phyloP scores from a whole-genome alignment of 106 monocot genomes.

The Dioscorea dumetorum region DNA sequence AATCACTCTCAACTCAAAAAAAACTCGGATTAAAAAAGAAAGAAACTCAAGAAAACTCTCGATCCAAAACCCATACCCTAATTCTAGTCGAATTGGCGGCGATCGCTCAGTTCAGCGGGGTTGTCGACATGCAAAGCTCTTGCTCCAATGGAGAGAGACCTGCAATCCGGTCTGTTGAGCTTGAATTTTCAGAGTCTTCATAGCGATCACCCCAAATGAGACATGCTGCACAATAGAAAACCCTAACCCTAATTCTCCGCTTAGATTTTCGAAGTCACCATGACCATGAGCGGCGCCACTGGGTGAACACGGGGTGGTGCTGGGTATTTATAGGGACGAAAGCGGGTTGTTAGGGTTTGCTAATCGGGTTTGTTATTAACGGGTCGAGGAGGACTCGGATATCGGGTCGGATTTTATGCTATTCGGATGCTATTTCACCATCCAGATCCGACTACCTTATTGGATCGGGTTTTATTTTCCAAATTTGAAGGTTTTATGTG shows the following conservation, averaged over 20 bases:
- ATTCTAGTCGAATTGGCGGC: background rate
- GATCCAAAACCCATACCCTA: background rate
- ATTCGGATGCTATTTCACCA: too few species aligned
- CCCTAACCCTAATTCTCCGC: background rate
- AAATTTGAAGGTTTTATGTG: too few species aligned
- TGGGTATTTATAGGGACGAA: background rate
- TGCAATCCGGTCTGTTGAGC: conserved; percentile 77
- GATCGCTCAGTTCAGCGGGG: conserved; percentile 76
- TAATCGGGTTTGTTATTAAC: too few species aligned
- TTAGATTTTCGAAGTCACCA: background rate
- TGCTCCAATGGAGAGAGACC: conserved; percentile 25
- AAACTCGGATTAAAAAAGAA: background rate
- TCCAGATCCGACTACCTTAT: too few species aligned
- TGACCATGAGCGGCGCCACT: background rate
- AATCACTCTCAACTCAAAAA: background rate
- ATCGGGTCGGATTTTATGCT: too few species aligned
- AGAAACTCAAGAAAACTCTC: background rate
- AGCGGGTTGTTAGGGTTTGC: background rate
- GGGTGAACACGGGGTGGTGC: background rate
- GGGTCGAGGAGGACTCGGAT: too few species aligned
- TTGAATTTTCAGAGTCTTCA: conserved; percentile 53
- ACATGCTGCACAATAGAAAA: background rate
- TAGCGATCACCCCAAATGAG: conserved; percentile 8
- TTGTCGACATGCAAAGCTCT: conserved; percentile 59
- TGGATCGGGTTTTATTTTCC: too few species aligned